phyloP scores from a whole-genome alignment of 2,329 filamentous ascomycete species.

The Zarea fungicola region DNA sequence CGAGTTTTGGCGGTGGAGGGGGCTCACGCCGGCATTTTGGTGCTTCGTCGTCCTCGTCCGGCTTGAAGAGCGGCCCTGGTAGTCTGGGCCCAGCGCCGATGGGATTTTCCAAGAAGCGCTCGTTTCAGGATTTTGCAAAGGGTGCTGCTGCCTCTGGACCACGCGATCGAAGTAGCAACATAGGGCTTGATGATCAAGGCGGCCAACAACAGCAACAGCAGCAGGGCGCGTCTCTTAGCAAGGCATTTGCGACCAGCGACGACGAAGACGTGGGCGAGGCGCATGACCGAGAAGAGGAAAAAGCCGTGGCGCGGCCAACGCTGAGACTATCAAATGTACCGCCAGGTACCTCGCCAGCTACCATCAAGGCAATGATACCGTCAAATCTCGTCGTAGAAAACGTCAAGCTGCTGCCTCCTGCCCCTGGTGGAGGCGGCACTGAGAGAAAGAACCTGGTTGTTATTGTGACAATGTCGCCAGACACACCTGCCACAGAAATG shows the following conservation, averaged over 20 bases:
- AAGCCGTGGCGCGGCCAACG: slow-evolving; percentile 57
- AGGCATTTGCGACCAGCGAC: slow-evolving; percentile 67
- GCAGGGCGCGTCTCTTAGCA: slow-evolving; percentile 43
- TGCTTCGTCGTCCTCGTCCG: slow-evolving; percentile 34
- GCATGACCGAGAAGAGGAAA: slow-evolving; percentile 45
- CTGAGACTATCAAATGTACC: slow-evolving; percentile 57
- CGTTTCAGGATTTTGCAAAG: slow-evolving; percentile 33
- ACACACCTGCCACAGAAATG: slow-evolving; percentile 78
- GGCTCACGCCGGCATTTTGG: slow-evolving; percentile 60
- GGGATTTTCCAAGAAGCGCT: slow-evolving; percentile 50
- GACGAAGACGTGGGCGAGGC: slow-evolving; percentile 47
- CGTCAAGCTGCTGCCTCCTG: slow-evolving; percentile 62
- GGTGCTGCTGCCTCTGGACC: slow-evolving; percentile 30
- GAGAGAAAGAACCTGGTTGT: slow-evolving; percentile 71
- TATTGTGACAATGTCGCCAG: slow-evolving; percentile 74
- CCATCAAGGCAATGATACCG: slow-evolving; percentile 55
- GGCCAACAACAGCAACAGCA: slow-evolving; percentile 35
- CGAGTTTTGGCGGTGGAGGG: slow-evolving; percentile 24
- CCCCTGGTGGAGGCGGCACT: slow-evolving; percentile 38
- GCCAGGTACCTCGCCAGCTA: slow-evolving; percentile 52
- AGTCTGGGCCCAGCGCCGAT: slow-evolving; percentile 51
- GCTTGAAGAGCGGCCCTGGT: slow-evolving; percentile 55
- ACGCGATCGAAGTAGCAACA: slow-evolving; percentile 21
- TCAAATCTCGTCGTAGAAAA: slow-evolving; percentile 62
- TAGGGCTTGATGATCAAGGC: slow-evolving; percentile 35